Percentiles rank a stretch among this genome's conserved stretches.
phyloP scores from a whole-genome alignment of 2,329 filamentous ascomycete genomes.

The Tolypocladium sp. region DNA sequence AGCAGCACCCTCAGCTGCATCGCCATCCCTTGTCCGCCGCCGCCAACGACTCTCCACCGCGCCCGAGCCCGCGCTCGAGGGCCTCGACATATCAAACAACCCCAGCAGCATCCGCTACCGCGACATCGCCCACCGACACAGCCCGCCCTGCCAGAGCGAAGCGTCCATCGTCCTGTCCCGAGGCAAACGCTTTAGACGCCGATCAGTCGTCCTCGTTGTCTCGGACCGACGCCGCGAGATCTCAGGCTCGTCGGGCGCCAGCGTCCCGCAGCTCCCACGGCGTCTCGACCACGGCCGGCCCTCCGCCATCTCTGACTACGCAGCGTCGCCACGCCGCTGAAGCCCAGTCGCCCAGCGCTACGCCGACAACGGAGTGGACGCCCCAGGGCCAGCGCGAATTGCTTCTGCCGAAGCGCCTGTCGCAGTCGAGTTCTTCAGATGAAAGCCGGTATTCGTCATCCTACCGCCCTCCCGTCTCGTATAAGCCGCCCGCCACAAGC shows the following conservation, averaged over 20 bases:
- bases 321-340: conserved; percentile 23
- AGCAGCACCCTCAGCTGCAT: background rate
- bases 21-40: background rate
- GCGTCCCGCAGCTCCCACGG: conserved; percentile 27
- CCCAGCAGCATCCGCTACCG: background rate
- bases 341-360: conserved; percentile 12
- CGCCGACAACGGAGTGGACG: conserved; percentile 9
- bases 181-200: conserved; percentile 11
- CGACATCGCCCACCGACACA: conserved; percentile 1
- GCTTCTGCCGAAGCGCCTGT: conserved; percentile 33
- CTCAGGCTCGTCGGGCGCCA: conserved; percentile 27
- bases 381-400: conserved; percentile 36
- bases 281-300: conserved; percentile 19
- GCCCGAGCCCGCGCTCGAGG: background rate
- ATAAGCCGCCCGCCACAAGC: conserved; percentile 28
- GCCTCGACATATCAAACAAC: background rate
- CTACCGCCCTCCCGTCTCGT: conserved; percentile 40
- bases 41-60: background rate
- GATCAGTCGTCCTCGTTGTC: conserved; percentile 13
- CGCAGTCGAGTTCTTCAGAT: conserved; percentile 31
- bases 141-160: conserved; percentile 2
- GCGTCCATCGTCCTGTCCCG: conserved; percentile 7
- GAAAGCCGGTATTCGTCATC: conserved; percentile 31
- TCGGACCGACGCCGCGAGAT: conserved; percentile 16
- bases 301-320: conserved; percentile 20